Percentiles rank a stretch among this genome's conserved stretches.
Evolutionary conservation across 2,329 filamentous ascomycete species (phyloP).

Genomic region (Microdochium bolleyi): DNA sequence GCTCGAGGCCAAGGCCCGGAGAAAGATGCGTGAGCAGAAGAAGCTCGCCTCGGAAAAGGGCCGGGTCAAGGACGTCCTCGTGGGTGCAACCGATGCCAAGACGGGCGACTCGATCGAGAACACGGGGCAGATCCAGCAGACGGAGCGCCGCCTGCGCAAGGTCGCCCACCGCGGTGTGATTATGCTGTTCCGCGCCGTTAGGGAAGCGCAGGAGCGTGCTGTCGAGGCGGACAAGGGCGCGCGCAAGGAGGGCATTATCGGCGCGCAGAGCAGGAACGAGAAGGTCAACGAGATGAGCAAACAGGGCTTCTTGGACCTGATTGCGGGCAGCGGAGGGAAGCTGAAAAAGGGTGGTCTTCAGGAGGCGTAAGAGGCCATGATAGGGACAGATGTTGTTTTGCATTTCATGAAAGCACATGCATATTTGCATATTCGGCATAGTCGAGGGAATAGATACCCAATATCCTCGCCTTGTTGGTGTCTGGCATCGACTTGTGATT

Average conservation of each 20-base stretch:
- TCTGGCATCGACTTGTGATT: background rate
- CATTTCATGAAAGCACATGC: background rate
- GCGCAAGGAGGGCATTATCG: conserved; percentile 66
- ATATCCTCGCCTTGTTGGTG: too few relatives aligned
- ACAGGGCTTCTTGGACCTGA: conserved; percentile 90
- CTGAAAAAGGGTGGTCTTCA: conserved; percentile 51
- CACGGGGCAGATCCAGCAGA: conserved; percentile 51
- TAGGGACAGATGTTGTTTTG: too few relatives aligned
- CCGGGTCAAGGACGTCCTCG: conserved; percentile 77
- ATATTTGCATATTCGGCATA: too few relatives aligned
- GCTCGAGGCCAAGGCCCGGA: conserved; percentile 73
- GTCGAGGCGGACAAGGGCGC: conserved; percentile 66
- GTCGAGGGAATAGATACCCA: conserved; percentile 6
- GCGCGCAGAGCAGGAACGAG: conserved; percentile 73
- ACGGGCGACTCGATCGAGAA: conserved; percentile 31
- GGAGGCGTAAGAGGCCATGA: conserved; percentile 41
- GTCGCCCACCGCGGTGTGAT: conserved; percentile 90
- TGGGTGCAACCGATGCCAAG: conserved; percentile 35
- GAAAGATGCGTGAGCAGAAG: conserved; percentile 74
- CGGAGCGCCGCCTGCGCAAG: conserved; percentile 75
- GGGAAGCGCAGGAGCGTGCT: conserved; percentile 85
- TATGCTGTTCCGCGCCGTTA: conserved; percentile 91
- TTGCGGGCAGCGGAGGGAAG: conserved; percentile 56
- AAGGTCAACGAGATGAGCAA: conserved; percentile 94
- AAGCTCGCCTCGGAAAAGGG: conserved; percentile 75